phyloP scores from a whole-genome alignment of 2,329 filamentous ascomycete species.

The Exophiala sideris region DNA sequence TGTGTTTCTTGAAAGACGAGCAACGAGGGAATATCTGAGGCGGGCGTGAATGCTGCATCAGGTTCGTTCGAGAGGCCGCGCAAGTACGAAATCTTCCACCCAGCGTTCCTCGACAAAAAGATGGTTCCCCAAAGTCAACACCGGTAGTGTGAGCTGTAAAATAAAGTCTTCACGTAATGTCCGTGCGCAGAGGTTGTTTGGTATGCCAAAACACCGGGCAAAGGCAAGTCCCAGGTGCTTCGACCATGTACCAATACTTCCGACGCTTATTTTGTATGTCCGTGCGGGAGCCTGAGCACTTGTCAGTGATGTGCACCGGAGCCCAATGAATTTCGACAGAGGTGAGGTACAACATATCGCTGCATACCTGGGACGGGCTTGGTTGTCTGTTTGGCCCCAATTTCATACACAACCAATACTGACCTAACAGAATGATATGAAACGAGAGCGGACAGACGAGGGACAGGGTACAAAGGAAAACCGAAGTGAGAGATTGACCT shows the following conservation, averaged over 20 bases:
- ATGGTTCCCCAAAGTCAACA: not conserved
- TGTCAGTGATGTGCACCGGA: constrained; percentile 18
- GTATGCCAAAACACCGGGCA: constrained; percentile 8
- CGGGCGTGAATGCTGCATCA: constrained; percentile 28
- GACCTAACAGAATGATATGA: constrained; percentile 15
- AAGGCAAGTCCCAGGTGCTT: constrained; percentile 4
- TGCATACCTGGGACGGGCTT: constrained; percentile 20
- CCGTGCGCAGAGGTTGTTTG: constrained; percentile 16
- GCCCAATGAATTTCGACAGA: constrained; percentile 13
- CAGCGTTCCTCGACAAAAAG: not conserved
- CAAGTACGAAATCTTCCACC: not conserved
- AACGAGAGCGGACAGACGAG: not conserved
- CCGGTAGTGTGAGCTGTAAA: not conserved
- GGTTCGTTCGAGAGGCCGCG: constrained; percentile 5
- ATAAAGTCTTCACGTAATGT: constrained; percentile 9
- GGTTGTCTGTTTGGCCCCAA: constrained; percentile 15
- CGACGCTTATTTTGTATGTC: constrained; percentile 26
- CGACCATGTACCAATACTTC: constrained; percentile 21
- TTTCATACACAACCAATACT: constrained; percentile 22
- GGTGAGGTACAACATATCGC: constrained; percentile 21
- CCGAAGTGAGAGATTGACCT: constrained; percentile 4
- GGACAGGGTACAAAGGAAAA: not conserved
- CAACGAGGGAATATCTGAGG: constrained; percentile 21
- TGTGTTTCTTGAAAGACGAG: constrained; percentile 29
- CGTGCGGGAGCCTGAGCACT: constrained; percentile 19